Evolutionary conservation across 371 early-diverging fungal species (phyloP), one percentile per base, ranked within the genome.

Genomic region (Capillidium heterosporum): DNA sequence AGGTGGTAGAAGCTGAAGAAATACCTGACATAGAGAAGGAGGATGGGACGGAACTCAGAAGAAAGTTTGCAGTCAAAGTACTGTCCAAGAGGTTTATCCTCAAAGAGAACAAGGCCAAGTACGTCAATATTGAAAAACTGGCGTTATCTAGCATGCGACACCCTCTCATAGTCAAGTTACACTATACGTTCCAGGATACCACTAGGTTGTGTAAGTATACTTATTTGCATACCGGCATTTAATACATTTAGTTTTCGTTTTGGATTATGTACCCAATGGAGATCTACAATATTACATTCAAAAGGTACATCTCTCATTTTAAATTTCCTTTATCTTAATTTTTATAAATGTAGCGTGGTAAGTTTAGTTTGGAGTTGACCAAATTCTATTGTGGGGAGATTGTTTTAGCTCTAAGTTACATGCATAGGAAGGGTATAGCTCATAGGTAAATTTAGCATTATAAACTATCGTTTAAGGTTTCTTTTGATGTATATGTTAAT

Each of bases 111-210:
- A 95, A 94, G 70, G 82, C 80, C 51, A 94, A 94, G 65, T 95
- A 95, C 67, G 94, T 91, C 60, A 82, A 81, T 63, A 84, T 87
- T 58, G 98, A 97, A 68, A 84, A 89, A 61, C 82, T 87, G 57
- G 85, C 87, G 0, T 74, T 97, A 29, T 84, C 84, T 60, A 73
- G 76, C 60, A 15, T 19, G 19, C 94, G 92, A 64, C 92, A 95
- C 67, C 93, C 91, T 42, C 84, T 86, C 52, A 82, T 95, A 58
- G 84, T 95, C 31, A 78, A 78, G 54, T 73, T 97, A 2, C 89
- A 85, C 67, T 93, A 89, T 71, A 91, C 96, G 0, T 95, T 93
- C 60, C 94, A 95, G 69, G 95, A 95, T 67, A 67, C 71, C 23
- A 69, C 77, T 46, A 90, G 87, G 59, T 73, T 97, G 60, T 97